Base-by-base conservation (phyloP, 495 filamentous ascomycete species). In the Chaetomium tenue region DNA sequence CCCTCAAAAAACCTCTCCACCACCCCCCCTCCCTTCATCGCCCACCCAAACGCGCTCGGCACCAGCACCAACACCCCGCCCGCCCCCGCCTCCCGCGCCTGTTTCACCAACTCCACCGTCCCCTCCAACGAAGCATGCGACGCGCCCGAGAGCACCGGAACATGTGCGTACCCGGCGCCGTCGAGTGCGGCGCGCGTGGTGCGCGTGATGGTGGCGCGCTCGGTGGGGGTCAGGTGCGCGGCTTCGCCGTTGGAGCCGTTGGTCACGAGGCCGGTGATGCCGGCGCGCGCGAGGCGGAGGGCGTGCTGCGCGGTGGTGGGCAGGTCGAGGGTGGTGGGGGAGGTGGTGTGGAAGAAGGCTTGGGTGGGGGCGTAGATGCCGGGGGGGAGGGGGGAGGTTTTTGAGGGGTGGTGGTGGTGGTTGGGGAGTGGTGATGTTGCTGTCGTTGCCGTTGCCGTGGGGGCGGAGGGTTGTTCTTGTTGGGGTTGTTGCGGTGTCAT, bases 231-330 rank as follows among this genome's bases (percentile, higher is more conserved):
- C 6, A 56, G 54, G 33, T 56, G 54, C 11, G 33, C 54, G 54
- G 54, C 54, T 20, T 56, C 54, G 54, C 54, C 54, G 54, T 56
- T 56, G 54, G 54, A 56, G 54, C 54, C 54, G 54, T 56, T 56
- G 4, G 54, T 56, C 2, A 56, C 54, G 54, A 56, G 18, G 54
- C 54, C 54, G 8, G n/a, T 20, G 33, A 56, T 20, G 54, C 54
- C 54, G 9, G 54, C 54, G 30, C 54, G 54, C n/a, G 54, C 54
- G 33, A 56, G 54, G 54, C 54, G 54, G 18, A 56, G n/a, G 54
- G 54, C 54, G 54, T 56, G 54, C 5, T 0, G 8, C 0, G 54
- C 28, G 11, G 40, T 44, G 40, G 40, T 44, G 13, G 40, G 40
- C 13, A 44, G 40, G 40, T 44, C 40, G 15, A 44, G 7, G 33